Evolutionary conservation across 768 basidiomycete species (phyloP).

Genomic region (Paxillus involutus): DNA sequence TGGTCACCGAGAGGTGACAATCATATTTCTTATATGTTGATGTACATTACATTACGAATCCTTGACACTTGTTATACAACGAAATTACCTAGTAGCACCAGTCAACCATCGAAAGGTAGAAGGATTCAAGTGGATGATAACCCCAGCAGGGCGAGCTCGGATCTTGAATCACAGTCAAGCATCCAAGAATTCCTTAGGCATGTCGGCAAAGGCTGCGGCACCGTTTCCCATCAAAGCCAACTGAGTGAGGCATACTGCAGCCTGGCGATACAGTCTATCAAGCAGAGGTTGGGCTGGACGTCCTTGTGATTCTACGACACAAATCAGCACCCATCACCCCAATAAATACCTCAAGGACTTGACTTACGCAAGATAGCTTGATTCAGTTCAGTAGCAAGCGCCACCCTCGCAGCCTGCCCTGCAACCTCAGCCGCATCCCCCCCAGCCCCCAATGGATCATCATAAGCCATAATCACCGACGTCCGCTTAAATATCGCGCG

Average conservation of each 20-base stretch:
- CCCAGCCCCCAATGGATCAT: conserved; percentile 67
- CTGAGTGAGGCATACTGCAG: conserved; percentile 64
- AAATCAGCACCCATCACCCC: conserved; percentile 2
- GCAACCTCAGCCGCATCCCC: conserved; percentile 68
- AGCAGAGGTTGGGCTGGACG: conserved; percentile 68
- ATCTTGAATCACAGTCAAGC: conserved; percentile 17
- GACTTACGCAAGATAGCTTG: conserved; percentile 76
- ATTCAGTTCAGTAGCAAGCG: conserved; percentile 76
- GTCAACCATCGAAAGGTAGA: background rate
- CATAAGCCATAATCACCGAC: conserved; percentile 78
- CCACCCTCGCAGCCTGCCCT: conserved; percentile 62
- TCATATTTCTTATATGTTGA: background rate
- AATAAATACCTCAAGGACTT: background rate
- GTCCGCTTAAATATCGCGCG: conserved; percentile 69
- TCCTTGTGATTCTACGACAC: conserved; percentile 68
- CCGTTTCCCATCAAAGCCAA: conserved; percentile 74
- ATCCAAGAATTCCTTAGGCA: conserved; percentile 72
- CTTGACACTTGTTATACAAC: background rate
- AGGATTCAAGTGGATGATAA: background rate
- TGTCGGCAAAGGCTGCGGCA: conserved; percentile 78
- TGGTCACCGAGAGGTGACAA: background rate
- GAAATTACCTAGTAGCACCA: background rate
- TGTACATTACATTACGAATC: background rate
- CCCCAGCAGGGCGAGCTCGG: background rate
- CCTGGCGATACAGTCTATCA: conserved; percentile 78